A percentile compares a stretch with the other conserved stretches of the same genome.
Evolutionary conservation across 257 asterid genomes (phyloP).

Genomic region (Plantago ovata): DNA sequence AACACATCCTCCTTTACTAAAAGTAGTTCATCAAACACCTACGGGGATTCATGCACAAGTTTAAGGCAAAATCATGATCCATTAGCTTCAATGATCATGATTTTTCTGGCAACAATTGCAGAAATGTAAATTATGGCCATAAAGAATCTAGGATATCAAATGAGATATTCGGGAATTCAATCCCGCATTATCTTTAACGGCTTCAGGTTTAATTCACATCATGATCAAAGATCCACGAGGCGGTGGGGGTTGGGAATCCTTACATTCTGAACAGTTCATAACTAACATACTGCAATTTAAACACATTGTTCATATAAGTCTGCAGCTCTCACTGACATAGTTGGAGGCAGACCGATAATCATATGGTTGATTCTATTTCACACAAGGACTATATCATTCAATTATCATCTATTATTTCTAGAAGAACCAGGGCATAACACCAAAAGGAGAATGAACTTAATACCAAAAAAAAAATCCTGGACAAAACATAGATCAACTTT

Average conservation of each 20-base stretch:
- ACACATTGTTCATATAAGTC: background rate
- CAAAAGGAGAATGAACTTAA: too few species aligned
- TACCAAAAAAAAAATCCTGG: background rate
- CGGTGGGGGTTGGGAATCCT: slow-evolving; percentile 30
- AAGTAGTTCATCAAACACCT: too few species aligned
- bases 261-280: slow-evolving; percentile 27
- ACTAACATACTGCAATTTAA: slow-evolving; percentile 1
- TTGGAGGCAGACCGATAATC: background rate
- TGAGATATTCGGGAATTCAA: background rate
- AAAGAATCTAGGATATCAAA: slow-evolving; percentile 1
- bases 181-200: background rate
- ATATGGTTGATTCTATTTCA: too few species aligned
- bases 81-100: too few species aligned
- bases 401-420: background rate
- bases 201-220: slow-evolving; percentile 5
- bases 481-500: background rate
- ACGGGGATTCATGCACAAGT: too few species aligned
- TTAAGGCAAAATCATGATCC: too few species aligned
- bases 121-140: background rate
- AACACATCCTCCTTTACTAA: slow-evolving; percentile 9
- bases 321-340: slow-evolving; percentile 4
- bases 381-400: background rate
- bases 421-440: background rate
- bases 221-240: too few species aligned
- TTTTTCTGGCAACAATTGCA: too few species aligned